These are phyloP conservation scores for Pichia inconspicua DNA, from an alignment of 1,139 yeast species.

Conservation along the genomic window DNA sequence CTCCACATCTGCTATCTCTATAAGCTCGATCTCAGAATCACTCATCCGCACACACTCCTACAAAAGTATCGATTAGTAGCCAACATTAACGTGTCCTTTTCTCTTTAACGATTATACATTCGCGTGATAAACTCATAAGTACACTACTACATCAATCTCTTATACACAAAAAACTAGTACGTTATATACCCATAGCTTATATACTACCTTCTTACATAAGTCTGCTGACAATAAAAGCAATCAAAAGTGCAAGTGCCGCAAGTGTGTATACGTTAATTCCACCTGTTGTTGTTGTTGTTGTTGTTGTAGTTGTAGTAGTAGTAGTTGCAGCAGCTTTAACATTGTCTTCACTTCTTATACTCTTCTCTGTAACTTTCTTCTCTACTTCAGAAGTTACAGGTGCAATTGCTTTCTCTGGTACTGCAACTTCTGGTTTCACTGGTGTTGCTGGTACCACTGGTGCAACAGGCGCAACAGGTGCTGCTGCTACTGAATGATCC, in stretches of 20 bases:
- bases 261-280: constrained; percentile 15
- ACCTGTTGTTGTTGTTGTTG: not conserved
- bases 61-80: too few relatives aligned
- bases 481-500: constrained; percentile 6
- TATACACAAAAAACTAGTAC: too few relatives aligned
- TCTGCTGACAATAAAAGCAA: constrained; percentile 17
- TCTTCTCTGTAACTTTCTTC: not conserved
- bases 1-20: not conserved
- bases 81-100: too few relatives aligned
- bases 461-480: not conserved
- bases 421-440: not conserved
- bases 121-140: too few relatives aligned
- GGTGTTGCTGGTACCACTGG: not conserved
- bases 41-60: not conserved
- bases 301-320: not conserved
- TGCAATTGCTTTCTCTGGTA: not conserved
- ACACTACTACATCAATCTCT: too few relatives aligned
- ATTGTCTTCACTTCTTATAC: not conserved
- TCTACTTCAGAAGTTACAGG: not conserved
- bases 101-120: too few relatives aligned
- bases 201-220: constrained; percentile 2
- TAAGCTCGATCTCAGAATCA: not conserved
- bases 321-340: not conserved
- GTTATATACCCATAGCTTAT: too few relatives aligned
- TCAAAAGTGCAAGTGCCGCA: constrained; percentile 18